phyloP scores from a whole-genome alignment of 805 yeast species.

The Debaryomyces castellii region DNA sequence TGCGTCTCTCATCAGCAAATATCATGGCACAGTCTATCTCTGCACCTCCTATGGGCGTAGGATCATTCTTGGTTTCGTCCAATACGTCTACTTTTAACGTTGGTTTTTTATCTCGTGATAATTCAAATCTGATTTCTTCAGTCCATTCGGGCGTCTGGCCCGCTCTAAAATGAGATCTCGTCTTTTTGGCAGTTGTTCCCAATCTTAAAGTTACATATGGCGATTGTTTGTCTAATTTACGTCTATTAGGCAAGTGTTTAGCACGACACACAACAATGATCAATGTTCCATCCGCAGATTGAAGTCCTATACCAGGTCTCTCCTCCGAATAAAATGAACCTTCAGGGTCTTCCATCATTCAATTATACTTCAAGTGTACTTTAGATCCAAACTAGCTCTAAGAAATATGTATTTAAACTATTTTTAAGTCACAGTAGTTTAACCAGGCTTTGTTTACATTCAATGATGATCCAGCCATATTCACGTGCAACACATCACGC shows the following conservation, averaged over 20 bases:
- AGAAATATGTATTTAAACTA: background rate
- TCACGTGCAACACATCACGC: background rate
- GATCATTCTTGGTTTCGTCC: conserved; percentile 83
- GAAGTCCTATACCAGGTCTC: conserved; percentile 12
- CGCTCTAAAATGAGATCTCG: conserved; percentile 77
- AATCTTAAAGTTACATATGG: conserved; percentile 85
- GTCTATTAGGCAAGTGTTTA: conserved; percentile 79
- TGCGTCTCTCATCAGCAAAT: conserved; percentile 49
- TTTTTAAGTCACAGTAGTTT: background rate
- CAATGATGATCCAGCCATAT: conserved; percentile 1
- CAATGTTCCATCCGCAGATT: conserved; percentile 52
- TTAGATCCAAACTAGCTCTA: background rate
- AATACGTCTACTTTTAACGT: conserved; percentile 69
- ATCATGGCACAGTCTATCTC: conserved; percentile 78
- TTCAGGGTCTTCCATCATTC: background rate
- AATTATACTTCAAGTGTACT: background rate
- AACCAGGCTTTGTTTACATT: conserved; percentile 2
- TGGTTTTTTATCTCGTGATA: conserved; percentile 64
- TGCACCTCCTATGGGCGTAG: conserved; percentile 80
- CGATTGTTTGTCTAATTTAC: conserved; percentile 88
- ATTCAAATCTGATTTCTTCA: conserved; percentile 65
- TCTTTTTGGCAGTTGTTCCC: conserved; percentile 77
- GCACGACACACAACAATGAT: conserved; percentile 80
- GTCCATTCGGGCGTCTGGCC: conserved; percentile 95
- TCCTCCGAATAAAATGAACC: background rate